A percentile compares a stretch with the other conserved stretches of the same genome.
Evolutionary conservation across 2,329 filamentous ascomycete species (phyloP).

Genomic region (Monosporascus sp.): DNA sequence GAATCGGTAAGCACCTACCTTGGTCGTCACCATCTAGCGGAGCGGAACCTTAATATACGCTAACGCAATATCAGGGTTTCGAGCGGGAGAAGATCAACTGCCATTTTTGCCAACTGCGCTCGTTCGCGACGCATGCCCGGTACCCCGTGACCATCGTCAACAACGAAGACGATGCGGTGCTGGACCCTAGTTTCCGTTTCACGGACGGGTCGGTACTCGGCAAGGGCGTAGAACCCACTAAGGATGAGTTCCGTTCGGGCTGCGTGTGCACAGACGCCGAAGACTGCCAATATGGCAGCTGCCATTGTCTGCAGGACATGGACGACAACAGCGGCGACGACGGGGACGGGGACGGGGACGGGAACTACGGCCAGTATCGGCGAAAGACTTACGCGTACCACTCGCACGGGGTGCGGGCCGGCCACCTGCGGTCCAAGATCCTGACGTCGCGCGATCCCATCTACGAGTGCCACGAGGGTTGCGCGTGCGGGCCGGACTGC

Average conservation of each 20-base stretch:
- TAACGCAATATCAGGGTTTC: conserved; percentile 22
- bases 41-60: background rate
- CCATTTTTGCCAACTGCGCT: conserved; percentile 57
- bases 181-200: conserved; percentile 63
- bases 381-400: conserved; percentile 59
- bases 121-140: conserved; percentile 41
- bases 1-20: conserved; percentile 23
- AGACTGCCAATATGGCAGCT: conserved; percentile 62
- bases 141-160: conserved; percentile 62
- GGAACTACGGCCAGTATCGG: conserved; percentile 28
- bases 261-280: conserved; percentile 59
- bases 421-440: conserved; percentile 45
- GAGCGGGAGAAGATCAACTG: conserved; percentile 40
- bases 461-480: conserved; percentile 74
- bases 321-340: conserved; percentile 44
- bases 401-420: conserved; percentile 44
- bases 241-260: conserved; percentile 59
- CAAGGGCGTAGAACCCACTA: conserved; percentile 53
- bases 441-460: conserved; percentile 56
- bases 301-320: conserved; percentile 58
- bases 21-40: background rate
- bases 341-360: conserved; percentile 44
- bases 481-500: conserved; percentile 58
- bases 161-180: conserved; percentile 46
- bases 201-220: conserved; percentile 57